Percentiles rank a stretch among this genome's conserved stretches.
Evolutionary conservation across 108 stramenopile species (phyloP).

Genomic region (Fistulifera solaris): DNA sequence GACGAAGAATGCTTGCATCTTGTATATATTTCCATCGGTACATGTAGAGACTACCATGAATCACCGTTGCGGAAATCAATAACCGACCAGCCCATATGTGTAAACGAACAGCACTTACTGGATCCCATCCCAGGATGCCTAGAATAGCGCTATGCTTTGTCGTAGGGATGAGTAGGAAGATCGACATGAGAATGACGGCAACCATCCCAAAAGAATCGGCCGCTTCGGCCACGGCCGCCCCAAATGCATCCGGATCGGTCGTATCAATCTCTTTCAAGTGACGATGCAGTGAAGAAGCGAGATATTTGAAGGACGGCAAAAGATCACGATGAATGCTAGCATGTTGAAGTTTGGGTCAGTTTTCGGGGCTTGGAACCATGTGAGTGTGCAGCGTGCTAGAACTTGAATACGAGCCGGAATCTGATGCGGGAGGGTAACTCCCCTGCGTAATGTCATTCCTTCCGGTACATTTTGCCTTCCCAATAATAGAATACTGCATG

Average conservation of each 20-base stretch:
- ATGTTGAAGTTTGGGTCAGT: constrained; percentile 9
- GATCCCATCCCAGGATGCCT: constrained; percentile 31
- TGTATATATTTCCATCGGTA: constrained; percentile 13
- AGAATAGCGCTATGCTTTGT: constrained; percentile 31
- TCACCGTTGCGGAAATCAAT: constrained; percentile 14
- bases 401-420: constrained; percentile 2
- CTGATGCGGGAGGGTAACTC: constrained; percentile 9
- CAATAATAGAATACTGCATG: background rate
- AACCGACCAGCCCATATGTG: constrained; percentile 48
- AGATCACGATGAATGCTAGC: constrained; percentile 7
- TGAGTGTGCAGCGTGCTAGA: background rate
- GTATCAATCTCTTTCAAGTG: constrained; percentile 7
- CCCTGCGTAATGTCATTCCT: background rate
- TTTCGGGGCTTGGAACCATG: background rate
- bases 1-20: constrained; percentile 3
- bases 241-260: constrained; percentile 4
- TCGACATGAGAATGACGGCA: constrained; percentile 22
- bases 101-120: constrained; percentile 18
- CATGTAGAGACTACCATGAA: constrained; percentile 39
- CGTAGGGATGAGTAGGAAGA: constrained; percentile 36
- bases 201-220: constrained; percentile 43
- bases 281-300: constrained; percentile 13
- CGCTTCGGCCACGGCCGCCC: constrained; percentile 7
- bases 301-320: constrained; percentile 15
- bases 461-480: background rate